Evolutionary conservation across 2,329 filamentous ascomycete species (phyloP).

Genomic region (Amauroascus niger): DNA sequence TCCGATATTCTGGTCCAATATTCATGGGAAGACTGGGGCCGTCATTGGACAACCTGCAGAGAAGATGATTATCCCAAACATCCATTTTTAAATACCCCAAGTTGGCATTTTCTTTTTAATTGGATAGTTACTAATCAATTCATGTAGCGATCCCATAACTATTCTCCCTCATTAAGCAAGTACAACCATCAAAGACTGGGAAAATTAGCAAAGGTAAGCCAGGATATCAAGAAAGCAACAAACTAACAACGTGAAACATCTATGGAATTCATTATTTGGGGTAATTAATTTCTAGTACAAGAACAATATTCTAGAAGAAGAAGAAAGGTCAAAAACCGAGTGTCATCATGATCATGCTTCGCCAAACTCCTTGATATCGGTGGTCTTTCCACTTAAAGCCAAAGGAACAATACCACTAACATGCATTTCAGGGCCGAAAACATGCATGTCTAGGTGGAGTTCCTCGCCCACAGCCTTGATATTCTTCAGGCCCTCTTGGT

Average conservation of each 20-base stretch:
- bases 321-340: not conserved
- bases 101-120: no score
- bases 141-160: no score
- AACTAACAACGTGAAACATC: not conserved
- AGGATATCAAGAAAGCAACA: not conserved
- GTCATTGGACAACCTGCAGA: not conserved
- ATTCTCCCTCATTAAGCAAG: no score
- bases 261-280: constrained; percentile 8
- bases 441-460: constrained; percentile 91
- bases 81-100: not conserved
- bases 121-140: no score
- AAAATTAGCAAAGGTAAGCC: not conserved
- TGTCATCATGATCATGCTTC: constrained; percentile 22
- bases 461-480: constrained; percentile 95
- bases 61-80: not conserved
- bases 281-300: constrained; percentile 9
- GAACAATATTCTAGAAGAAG: constrained; percentile 5
- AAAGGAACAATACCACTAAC: constrained; percentile 94
- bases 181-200: not conserved
- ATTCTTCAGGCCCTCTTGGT: constrained; percentile 99
- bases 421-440: constrained; percentile 70
- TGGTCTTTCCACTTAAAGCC: constrained; percentile 60
- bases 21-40: not conserved
- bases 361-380: constrained; percentile 52
- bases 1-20: no score